phyloP scores from a whole-genome alignment of 768 basidiomycete species.

The Agaricus subrufescens region DNA sequence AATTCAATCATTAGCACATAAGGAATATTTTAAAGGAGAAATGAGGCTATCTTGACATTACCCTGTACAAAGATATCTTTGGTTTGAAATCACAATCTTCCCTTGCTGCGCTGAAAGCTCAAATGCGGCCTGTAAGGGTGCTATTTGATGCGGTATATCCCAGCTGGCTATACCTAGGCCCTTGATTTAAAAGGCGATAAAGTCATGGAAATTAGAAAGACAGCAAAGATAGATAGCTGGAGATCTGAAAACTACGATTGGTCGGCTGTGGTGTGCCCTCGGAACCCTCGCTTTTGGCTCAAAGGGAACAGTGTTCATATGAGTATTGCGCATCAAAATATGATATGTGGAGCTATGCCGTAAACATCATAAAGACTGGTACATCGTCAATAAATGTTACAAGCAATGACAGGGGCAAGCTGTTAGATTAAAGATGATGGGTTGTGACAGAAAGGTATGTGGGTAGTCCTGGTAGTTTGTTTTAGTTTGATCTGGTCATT shows the following conservation, averaged over 20 bases:
- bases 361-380: slow-evolving; percentile 39
- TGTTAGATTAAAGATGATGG: slow-evolving; percentile 1
- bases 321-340: background rate
- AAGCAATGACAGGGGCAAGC: slow-evolving; percentile 50
- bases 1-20: too few relatives aligned
- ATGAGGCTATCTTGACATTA: slow-evolving; percentile 22
- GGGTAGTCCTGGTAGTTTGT: slow-evolving; percentile 9
- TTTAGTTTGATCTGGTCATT: slow-evolving; percentile 36
- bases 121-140: slow-evolving; percentile 42
- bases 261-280: slow-evolving; percentile 50
- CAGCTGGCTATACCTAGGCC: too few relatives aligned
- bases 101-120: slow-evolving; percentile 46
- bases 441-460: background rate
- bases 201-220: too few relatives aligned
- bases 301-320: background rate
- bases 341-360: background rate
- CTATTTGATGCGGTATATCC: slow-evolving; percentile 42
- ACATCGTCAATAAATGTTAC: slow-evolving; percentile 61
- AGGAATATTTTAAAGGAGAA: too few relatives aligned
- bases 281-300: slow-evolving; percentile 61
- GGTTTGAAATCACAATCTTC: slow-evolving; percentile 42
- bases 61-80: slow-evolving; percentile 42
- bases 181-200: too few relatives aligned
- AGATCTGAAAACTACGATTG: slow-evolving; percentile 33
- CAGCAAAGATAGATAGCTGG: slow-evolving; percentile 7